Evolutionary conservation across 2,329 filamentous ascomycete species (phyloP).

Genomic region (Penicillium capsulatum): DNA sequence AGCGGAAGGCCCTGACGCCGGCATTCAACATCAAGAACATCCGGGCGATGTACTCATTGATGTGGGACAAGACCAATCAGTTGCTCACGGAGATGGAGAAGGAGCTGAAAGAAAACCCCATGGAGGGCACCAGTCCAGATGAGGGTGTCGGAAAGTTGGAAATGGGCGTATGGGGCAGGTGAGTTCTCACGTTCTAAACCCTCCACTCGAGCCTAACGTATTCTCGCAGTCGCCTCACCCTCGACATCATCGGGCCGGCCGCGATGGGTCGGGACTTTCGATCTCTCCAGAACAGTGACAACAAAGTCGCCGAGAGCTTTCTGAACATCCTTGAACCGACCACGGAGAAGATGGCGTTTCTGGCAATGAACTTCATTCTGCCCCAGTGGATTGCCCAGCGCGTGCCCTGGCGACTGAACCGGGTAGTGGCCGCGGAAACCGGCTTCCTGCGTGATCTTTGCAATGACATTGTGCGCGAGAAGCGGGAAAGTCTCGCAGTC

Average conservation of each 20-base stretch:
- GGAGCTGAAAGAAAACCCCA: slow-evolving; percentile 26
- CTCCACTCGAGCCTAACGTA: background rate
- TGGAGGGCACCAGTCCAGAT: slow-evolving; percentile 23
- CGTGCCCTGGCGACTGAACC: slow-evolving; percentile 42
- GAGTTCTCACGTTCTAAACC: background rate
- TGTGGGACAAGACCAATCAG: slow-evolving; percentile 38
- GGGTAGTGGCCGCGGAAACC: slow-evolving; percentile 28
- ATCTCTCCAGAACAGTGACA: slow-evolving; percentile 48
- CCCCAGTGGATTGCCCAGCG: slow-evolving; percentile 49
- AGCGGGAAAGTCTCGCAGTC: slow-evolving; percentile 23
- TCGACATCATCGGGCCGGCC: slow-evolving; percentile 57
- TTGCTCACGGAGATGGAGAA: slow-evolving; percentile 34
- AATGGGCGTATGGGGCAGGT: slow-evolving; percentile 36
- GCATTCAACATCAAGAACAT: slow-evolving; percentile 39
- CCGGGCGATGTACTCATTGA: slow-evolving; percentile 32
- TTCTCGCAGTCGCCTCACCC: slow-evolving; percentile 44
- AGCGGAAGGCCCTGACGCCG: slow-evolving; percentile 39
- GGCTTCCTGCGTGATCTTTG: slow-evolving; percentile 32
- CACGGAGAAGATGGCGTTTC: slow-evolving; percentile 41
- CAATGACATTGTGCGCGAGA: slow-evolving; percentile 35
- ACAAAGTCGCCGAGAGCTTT: slow-evolving; percentile 52
- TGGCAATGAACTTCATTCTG: slow-evolving; percentile 45
- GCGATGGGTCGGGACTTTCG: slow-evolving; percentile 57
- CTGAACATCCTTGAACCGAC: slow-evolving; percentile 48
- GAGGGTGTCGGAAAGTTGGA: slow-evolving; percentile 30